Percentiles rank a stretch among this genome's conserved stretches.
phyloP scores from a whole-genome alignment of 176 grass and related monocot genomes.

The Paspalum notatum region DNA sequence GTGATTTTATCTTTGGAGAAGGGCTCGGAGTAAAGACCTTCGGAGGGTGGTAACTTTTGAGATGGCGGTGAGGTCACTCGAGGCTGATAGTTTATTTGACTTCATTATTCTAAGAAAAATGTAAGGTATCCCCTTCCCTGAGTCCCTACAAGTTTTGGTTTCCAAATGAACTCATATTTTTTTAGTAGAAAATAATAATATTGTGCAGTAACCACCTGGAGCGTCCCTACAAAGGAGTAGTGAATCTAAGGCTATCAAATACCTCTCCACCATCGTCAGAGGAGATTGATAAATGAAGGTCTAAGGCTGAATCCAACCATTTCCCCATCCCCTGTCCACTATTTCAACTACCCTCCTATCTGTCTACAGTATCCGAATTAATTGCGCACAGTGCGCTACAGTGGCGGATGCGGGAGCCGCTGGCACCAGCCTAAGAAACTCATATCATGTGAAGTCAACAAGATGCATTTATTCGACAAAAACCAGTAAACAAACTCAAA shows the following conservation, averaged over 20 bases:
- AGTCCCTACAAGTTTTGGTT: slow-evolving; percentile 4
- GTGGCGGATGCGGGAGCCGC: background rate
- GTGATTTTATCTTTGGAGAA: no score
- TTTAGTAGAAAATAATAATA: slow-evolving; percentile 20
- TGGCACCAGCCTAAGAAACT: slow-evolving; percentile 21
- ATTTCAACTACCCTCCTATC: background rate
- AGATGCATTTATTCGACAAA: slow-evolving; percentile 24
- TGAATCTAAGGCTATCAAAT: background rate
- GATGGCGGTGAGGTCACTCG: no score
- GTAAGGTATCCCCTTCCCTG: background rate
- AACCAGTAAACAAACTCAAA: slow-evolving; percentile 23
- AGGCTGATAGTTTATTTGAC: background rate
- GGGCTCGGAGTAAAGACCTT: no score
- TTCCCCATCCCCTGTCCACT: no score
- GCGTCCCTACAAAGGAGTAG: background rate
- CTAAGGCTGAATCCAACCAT: no score
- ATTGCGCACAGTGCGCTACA: no score
- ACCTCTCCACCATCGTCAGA: background rate
- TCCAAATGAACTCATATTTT: slow-evolving; percentile 19
- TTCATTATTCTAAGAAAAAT: slow-evolving; percentile 22
- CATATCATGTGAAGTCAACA: slow-evolving; percentile 37
- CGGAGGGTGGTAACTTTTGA: no score
- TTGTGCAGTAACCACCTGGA: background rate
- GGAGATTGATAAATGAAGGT: background rate
- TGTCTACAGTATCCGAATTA: background rate